Evolutionary conservation across 2,329 filamentous ascomycete species (phyloP).

Genomic region (Curvularia spicifera): DNA sequence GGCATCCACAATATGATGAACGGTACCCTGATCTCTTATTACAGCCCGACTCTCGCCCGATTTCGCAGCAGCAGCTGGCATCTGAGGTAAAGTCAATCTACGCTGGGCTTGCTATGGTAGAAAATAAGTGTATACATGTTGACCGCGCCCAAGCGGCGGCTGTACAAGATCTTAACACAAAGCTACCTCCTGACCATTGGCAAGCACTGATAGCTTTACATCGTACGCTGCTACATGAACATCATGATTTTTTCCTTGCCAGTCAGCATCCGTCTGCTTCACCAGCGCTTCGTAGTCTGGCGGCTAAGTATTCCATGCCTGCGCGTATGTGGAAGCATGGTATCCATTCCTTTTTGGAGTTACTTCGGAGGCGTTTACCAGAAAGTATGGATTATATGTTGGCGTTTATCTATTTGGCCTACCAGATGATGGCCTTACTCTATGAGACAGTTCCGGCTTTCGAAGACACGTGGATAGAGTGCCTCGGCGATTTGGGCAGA

Average conservation of each 20-base stretch:
- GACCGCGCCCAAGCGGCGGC: constrained; percentile 67
- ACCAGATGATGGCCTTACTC: constrained; percentile 85
- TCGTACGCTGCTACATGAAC: constrained; percentile 77
- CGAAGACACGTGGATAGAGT: constrained; percentile 91
- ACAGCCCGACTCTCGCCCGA: constrained; percentile 70
- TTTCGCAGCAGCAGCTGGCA: constrained; percentile 78
- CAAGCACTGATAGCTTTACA: constrained; percentile 84
- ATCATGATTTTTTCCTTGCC: constrained; percentile 72
- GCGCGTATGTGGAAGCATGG: constrained; percentile 93
- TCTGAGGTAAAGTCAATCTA: constrained; percentile 86
- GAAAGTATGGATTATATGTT: constrained; percentile 86
- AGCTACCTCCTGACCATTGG: constrained; percentile 73
- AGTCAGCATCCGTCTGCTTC: constrained; percentile 81
- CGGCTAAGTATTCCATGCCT: constrained; percentile 87
- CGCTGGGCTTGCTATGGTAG: constrained; percentile 81
- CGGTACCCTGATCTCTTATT: constrained; percentile 53
- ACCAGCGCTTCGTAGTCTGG: constrained; percentile 69
- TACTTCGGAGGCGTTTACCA: constrained; percentile 71
- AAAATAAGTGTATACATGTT: constrained; percentile 85
- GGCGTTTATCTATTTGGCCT: constrained; percentile 85
- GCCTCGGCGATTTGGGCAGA: constrained; percentile 81
- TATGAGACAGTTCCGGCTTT: constrained; percentile 86
- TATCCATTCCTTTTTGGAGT: constrained; percentile 83
- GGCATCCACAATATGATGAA: constrained; percentile 38
- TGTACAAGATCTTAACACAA: constrained; percentile 57